Evolutionary conservation across 1,284 basidiomycete genomes (phyloP), one percentile per base, ranked within the genome.

Genomic region (Takashimella koratensis): DNA sequence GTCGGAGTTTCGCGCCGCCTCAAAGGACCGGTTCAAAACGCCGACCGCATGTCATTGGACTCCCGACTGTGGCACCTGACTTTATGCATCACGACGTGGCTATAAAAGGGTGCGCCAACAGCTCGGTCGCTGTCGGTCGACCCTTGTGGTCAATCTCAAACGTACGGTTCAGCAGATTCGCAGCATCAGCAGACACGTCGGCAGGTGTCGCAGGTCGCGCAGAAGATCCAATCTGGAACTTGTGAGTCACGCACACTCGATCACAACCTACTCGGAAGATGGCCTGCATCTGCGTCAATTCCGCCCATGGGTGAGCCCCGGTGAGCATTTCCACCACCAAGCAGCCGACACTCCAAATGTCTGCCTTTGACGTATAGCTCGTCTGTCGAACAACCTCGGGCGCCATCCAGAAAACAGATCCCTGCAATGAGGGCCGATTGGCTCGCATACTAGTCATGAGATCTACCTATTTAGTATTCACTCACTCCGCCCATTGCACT

Each of bases 331-430:
- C 96, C 19, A 98, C 92, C 13, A 98, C 88, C 47, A 98, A 78
- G 74, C 96, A 98, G 2, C 96, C 96, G 0, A 99, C 86, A 67
- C 89, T 92, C 96, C 96, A 99, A 49, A 98, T 97, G 74, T 98
- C 96, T 5, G 94, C 94, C 69, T 97, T 97, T 65, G 83, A 83
- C 4, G 94, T 96, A 71, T 98, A 94, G 13, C 65, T 68, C 19
- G 87, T 94, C 77, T 98, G 95, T 73, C 96, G 94, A 56, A 98
- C 95, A 13, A 97, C 93, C 72, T 99, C 96, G 0, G 93, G 93
- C 0, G 93, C 93, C 93, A 96, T 97, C 93, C 95, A 98, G 77
- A 96, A 98, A 16, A 97, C 94, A 0, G 92, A 95, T 1, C 95
- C 95, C 75, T 98, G 95, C 19, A 98, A 77, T 1, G 93, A 97